Percentiles rank a stretch among this genome's conserved stretches.
These are phyloP conservation scores for Lactifluus volemus DNA, from an alignment of 768 basidiomycete species.

Conservation along the genomic window DNA sequence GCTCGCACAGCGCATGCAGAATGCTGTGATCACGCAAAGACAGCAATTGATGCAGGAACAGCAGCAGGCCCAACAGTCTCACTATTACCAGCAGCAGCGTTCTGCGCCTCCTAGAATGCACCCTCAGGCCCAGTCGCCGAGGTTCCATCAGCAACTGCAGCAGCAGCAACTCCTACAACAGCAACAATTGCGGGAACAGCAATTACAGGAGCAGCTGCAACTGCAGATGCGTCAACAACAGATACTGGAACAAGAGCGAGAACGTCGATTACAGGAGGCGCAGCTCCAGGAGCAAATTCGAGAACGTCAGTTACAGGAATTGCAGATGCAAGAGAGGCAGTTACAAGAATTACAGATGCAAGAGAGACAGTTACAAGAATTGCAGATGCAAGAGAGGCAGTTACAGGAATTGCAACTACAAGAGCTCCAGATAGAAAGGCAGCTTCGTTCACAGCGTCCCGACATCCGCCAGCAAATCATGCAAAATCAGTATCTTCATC, in stretches of 20 bases:
- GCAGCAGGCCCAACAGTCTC: conserved; percentile 28
- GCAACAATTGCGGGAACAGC: conserved; percentile 55
- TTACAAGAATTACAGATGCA: conserved; percentile 26
- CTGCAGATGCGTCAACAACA: conserved; percentile 24
- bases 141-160: conserved; percentile 69
- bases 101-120: conserved; percentile 71
- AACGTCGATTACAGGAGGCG: conserved; percentile 53
- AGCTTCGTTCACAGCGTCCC: conserved; percentile 18
- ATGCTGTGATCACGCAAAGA: conserved; percentile 27
- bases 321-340: conserved; percentile 24
- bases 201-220: conserved; percentile 27
- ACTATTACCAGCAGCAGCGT: conserved; percentile 33
- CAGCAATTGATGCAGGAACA: conserved; percentile 30
- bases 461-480: conserved; percentile 19
- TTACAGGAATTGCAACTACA: conserved; percentile 24
- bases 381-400: conserved; percentile 24
- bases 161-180: conserved; percentile 54
- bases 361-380: conserved; percentile 22
- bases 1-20: conserved; percentile 22
- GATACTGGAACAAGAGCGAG: conserved; percentile 53
- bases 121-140: conserved; percentile 67
- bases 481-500: conserved; percentile 29
- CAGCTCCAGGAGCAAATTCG: conserved; percentile 50
- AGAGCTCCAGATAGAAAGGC: conserved; percentile 17
- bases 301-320: conserved; percentile 25